Evolutionary conservation across 441 rosid species (phyloP).

Genomic region (Capsella rubella): DNA sequence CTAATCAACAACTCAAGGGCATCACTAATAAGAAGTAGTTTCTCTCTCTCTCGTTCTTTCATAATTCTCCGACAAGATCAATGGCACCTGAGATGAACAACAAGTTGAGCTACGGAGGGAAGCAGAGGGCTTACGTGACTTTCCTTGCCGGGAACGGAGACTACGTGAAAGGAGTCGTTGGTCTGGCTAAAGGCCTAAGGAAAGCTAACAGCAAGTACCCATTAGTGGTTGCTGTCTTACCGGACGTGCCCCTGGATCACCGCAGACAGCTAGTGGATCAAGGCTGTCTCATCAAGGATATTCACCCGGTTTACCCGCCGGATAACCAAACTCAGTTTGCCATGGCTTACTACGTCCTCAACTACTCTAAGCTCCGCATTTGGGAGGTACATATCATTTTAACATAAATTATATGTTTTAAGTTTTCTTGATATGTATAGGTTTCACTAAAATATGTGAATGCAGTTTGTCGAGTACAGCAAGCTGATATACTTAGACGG

Average conservation of each 20-base stretch:
- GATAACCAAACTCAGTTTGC: slow-evolving; percentile 67
- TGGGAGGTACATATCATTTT: slow-evolving; percentile 59
- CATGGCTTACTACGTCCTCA: slow-evolving; percentile 74
- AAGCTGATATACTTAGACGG: slow-evolving; percentile 77
- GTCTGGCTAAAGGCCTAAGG: slow-evolving; percentile 66
- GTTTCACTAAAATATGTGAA: neutral
- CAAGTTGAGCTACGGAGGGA: slow-evolving; percentile 36
- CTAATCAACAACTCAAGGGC: slow-evolving; percentile 12
- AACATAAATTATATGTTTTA: neutral
- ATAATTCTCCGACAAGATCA: slow-evolving; percentile 22
- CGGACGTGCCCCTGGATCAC: slow-evolving; percentile 70
- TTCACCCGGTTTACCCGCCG: slow-evolving; percentile 67
- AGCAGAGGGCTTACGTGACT: slow-evolving; percentile 59
- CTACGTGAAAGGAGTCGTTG: slow-evolving; percentile 72
- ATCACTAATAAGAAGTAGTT: neutral
- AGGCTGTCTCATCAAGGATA: slow-evolving; percentile 68
- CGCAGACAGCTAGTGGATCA: slow-evolving; percentile 52
- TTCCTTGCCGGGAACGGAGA: slow-evolving; percentile 72
- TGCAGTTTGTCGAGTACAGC: slow-evolving; percentile 68
- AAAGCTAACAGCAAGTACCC: slow-evolving; percentile 56
- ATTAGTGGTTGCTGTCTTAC: slow-evolving; percentile 67
- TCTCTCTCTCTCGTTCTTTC: slow-evolving; percentile 1
- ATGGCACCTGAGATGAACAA: slow-evolving; percentile 72
- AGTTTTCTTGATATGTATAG: neutral
- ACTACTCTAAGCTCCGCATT: slow-evolving; percentile 79